Conservation (phyloP, 2,329 filamentous ascomycete species). For the Dendrostoma leiphaemia region DNA sequence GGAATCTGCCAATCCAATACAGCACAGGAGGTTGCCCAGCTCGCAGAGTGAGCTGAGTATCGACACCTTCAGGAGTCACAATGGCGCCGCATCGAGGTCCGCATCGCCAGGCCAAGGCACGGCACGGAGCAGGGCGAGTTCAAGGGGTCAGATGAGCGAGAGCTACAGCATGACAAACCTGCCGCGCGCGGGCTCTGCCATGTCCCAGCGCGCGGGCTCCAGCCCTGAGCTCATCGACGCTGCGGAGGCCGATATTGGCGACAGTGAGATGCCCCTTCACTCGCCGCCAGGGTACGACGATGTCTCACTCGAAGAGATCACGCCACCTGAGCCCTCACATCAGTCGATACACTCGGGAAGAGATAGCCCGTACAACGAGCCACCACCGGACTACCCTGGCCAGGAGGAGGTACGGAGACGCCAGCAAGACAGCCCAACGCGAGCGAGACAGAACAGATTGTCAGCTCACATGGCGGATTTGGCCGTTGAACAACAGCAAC, state of each 20-base stretch:
- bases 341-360: slow-evolving; percentile 29
- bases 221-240: slow-evolving; percentile 51
- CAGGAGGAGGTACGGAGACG: slow-evolving; percentile 17
- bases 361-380: slow-evolving; percentile 42
- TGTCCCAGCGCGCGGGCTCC: slow-evolving; percentile 42
- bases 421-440: slow-evolving; percentile 17
- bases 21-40: slow-evolving; percentile 45
- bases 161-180: slow-evolving; percentile 27
- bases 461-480: slow-evolving; percentile 32
- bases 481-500: slow-evolving; percentile 19
- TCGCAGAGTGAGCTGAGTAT: slow-evolving; percentile 57
- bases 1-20: slow-evolving; percentile 18
- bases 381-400: slow-evolving; percentile 52
- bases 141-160: slow-evolving; percentile 28
- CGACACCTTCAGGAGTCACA: slow-evolving; percentile 31
- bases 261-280: slow-evolving; percentile 40
- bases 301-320: slow-evolving; percentile 40
- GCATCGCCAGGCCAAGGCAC: slow-evolving; percentile 22
- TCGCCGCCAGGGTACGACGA: slow-evolving; percentile 55
- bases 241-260: slow-evolving; percentile 44
- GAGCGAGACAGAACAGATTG: slow-evolving; percentile 30
- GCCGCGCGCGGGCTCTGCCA: slow-evolving; percentile 21
- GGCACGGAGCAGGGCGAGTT: slow-evolving; percentile 39
- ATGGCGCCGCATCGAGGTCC: slow-evolving; percentile 15
- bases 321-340: slow-evolving; percentile 25